These are phyloP conservation scores for Helotiales sp. DNA, from an alignment of 2,329 filamentous ascomycete genomes.

Conservation along the genomic window DNA sequence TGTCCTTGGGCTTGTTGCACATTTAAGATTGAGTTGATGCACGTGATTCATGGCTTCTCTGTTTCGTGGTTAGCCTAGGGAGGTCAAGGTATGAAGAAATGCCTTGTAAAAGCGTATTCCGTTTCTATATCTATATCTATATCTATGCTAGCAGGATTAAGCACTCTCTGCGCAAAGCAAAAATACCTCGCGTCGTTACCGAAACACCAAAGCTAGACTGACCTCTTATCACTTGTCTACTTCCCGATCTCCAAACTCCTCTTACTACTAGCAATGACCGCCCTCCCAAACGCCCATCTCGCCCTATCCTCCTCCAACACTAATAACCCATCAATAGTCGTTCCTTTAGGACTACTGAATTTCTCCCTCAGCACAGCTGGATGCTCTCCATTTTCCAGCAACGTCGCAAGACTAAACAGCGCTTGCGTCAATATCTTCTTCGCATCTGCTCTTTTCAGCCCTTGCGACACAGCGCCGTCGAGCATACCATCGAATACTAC, in stretches of 20 bases:
- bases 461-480: constrained; percentile 78
- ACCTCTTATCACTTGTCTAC: not conserved
- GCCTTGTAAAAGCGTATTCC: too few species aligned
- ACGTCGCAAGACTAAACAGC: constrained; percentile 54
- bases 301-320: constrained; percentile 73
- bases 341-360: constrained; percentile 74
- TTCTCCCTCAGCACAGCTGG: constrained; percentile 74
- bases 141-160: too few species aligned
- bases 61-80: too few species aligned
- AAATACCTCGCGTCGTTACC: not conserved
- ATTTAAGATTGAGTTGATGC: too few species aligned
- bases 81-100: too few species aligned
- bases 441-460: constrained; percentile 70
- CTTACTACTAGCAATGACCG: constrained; percentile 67
- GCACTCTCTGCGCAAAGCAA: not conserved
- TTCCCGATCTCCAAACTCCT: constrained; percentile 30
- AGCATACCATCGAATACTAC: constrained; percentile 74
- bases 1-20: too few species aligned
- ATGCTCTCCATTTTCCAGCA: constrained; percentile 65
- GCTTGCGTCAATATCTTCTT: constrained; percentile 76
- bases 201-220: not conserved
- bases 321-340: constrained; percentile 73
- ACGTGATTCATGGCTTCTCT: too few species aligned
- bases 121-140: too few species aligned
- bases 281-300: constrained; percentile 64